Base-by-base conservation (phyloP, 2,329 filamentous ascomycete species). In the Cladosporium cucumerinum region DNA sequence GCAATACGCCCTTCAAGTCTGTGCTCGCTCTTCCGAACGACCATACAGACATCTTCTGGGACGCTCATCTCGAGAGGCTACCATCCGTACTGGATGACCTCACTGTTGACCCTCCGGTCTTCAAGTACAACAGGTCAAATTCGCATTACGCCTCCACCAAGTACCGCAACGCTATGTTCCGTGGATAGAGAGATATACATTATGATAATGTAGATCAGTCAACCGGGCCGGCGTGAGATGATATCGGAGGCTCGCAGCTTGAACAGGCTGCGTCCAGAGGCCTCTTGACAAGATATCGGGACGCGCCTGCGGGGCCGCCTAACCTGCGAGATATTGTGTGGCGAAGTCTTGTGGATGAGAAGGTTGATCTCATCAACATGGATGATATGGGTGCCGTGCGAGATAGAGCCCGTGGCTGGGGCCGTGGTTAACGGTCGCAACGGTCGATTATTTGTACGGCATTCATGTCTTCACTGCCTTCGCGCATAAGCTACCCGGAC, bases 261-360 rank as follows among this genome's bases (percentile, higher is more conserved):
- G 43, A 61, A 26, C 43, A 61, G 28, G 58, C 58, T 6, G 46
- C 30, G 5, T 32, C 57, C 12, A 51, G 86, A 72, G 86, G 86
- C 0, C 75, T 89, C 54, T 82, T 84, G 70, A 82, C 81, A 5
- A 75, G 87, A 63, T 89, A 88, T 70, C 89, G 87, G 87, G 82
- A 84, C 28, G 75, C 84, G 11, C 87, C 87, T 0, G 73, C 74
- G 18, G 88, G 86, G 85, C 86, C 86, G 1, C 70, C 84, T 5
- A 77, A 78, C n/a, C 70, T 83, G 46, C 78, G 86, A 58, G 84
- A 88, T 71, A 78, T 80, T 60, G 76, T 89, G 8, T 89, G 87
- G 86, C 77, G 81, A 61, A 75, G 81, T 1, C 70, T 89, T 32
- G 72, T 85, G 12, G 74, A 79, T 18, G 85, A 86, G 67, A 86